These are phyloP conservation scores for Moricandia moricandioides DNA, from an alignment of 345 rosid genomes.

Conservation along the genomic window DNA sequence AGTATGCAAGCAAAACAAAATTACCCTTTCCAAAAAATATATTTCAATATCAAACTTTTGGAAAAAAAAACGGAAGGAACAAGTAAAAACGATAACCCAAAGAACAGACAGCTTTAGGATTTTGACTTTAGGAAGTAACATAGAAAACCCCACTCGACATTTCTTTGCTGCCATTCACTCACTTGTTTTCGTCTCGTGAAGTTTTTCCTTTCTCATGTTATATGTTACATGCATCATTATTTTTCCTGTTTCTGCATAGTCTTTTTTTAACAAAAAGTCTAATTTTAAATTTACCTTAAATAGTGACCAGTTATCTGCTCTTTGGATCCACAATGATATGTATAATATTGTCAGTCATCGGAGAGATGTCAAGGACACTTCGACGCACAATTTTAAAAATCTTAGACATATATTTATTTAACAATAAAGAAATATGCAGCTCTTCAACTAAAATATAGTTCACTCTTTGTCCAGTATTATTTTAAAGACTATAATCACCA, in stretches of 20 bases:
- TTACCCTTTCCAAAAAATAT: neutral
- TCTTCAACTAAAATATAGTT: neutral
- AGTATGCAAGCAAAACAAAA: neutral
- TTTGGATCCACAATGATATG: neutral
- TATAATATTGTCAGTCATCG: neutral
- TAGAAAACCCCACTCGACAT: neutral
- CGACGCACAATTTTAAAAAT: neutral
- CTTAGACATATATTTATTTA: neutral
- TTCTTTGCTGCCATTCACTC: neutral
- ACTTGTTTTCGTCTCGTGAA: neutral
- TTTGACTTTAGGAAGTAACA: conserved; percentile 29
- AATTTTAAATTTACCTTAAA: neutral
- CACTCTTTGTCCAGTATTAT: neutral
- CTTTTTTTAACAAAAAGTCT: neutral
- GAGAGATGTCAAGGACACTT: neutral
- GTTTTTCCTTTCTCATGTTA: neutral
- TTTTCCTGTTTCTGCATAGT: neutral
- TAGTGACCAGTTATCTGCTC: neutral
- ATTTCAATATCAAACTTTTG: neutral
- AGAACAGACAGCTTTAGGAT: conserved; percentile 22
- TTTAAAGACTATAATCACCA: neutral
- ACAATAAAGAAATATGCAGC: neutral
- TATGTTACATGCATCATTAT: neutral
- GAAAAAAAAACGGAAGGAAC: neutral
- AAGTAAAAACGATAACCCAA: conserved; percentile 6